Conservation (phyloP, 805 yeast species). For the Saturnispora quitensis region DNA sequence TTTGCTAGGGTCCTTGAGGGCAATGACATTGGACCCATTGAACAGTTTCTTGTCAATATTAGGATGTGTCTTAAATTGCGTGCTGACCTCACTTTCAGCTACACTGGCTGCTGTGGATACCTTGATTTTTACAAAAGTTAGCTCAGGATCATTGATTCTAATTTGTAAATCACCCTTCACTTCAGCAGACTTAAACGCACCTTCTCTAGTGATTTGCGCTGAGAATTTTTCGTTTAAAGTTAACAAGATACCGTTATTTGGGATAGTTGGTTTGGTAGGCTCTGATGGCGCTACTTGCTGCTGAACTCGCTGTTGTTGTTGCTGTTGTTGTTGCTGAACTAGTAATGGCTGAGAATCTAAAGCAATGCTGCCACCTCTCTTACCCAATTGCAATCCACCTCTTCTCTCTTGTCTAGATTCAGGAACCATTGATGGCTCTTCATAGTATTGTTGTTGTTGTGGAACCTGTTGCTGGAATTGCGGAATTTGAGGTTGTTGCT, state of each 20-base stretch:
- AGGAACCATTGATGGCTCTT: background rate
- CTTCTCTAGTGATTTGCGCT: slow-evolving; percentile 79
- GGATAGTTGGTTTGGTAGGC: slow-evolving; percentile 27
- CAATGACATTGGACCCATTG: slow-evolving; percentile 46
- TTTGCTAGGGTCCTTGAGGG: slow-evolving; percentile 66
- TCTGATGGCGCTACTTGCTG: slow-evolving; percentile 14
- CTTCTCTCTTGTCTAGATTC: slow-evolving; percentile 36
- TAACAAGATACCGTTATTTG: slow-evolving; percentile 72
- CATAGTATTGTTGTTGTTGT: slow-evolving; percentile 12
- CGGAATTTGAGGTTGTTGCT: slow-evolving; percentile 7
- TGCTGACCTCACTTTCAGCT: slow-evolving; percentile 35
- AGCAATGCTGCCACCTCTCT: slow-evolving; percentile 25
- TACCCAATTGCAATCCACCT: slow-evolving; percentile 75
- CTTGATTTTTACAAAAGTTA: slow-evolving; percentile 57
- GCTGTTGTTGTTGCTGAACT: slow-evolving; percentile 20
- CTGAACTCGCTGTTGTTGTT: slow-evolving; percentile 14
- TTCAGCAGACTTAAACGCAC: slow-evolving; percentile 59
- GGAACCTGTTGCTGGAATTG: slow-evolving; percentile 14
- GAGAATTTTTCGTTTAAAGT: slow-evolving; percentile 67
- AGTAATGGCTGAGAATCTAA: slow-evolving; percentile 24
- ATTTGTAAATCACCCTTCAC: slow-evolving; percentile 86
- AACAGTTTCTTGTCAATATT: slow-evolving; percentile 80
- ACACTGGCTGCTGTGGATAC: slow-evolving; percentile 33
- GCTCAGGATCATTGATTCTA: slow-evolving; percentile 69
- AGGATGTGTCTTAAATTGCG: slow-evolving; percentile 90